phyloP scores from a whole-genome alignment of 2,329 filamentous ascomycete genomes.

The Triangularia setosa region DNA sequence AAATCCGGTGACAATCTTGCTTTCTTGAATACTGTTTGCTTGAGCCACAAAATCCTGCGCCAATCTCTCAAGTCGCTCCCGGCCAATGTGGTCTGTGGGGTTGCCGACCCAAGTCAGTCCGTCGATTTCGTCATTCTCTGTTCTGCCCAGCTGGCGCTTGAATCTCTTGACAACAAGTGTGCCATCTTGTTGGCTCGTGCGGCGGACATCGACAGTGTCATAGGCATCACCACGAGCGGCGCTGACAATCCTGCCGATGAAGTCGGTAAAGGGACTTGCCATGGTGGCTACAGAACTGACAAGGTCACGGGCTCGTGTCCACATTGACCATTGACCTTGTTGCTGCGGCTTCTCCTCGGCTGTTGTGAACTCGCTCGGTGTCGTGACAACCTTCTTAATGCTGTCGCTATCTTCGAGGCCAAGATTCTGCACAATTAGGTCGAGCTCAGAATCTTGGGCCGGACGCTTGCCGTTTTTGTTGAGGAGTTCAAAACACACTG shows the following conservation, averaged over 20 bases:
- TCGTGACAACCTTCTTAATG: conserved; percentile 13
- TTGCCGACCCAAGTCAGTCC: conserved; percentile 26
- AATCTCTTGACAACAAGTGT: conserved; percentile 25
- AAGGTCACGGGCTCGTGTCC: conserved; percentile 11
- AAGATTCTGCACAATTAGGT: conserved; percentile 20
- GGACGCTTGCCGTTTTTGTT: conserved; percentile 24
- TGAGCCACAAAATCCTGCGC: conserved; percentile 16
- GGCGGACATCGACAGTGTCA: conserved; percentile 20
- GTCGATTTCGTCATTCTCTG: conserved; percentile 20
- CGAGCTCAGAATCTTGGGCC: conserved; percentile 21
- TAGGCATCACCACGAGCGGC: conserved; percentile 11
- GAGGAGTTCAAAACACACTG: conserved; percentile 9
- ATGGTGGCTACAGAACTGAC: conserved; percentile 20
- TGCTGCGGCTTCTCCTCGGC: background rate
- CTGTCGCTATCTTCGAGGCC: background rate
- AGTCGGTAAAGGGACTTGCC: conserved; percentile 14
- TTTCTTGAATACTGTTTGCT: conserved; percentile 19
- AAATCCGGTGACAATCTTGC: conserved; percentile 18
- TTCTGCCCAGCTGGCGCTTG: conserved; percentile 18
- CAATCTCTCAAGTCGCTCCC: conserved; percentile 17
- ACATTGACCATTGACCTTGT: conserved; percentile 14
- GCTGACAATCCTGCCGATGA: conserved; percentile 14
- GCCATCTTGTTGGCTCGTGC: conserved; percentile 3
- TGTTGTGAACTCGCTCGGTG: background rate
- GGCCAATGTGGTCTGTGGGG: conserved; percentile 24